A percentile compares a stretch with the other conserved stretches of the same genome.
phyloP scores from a whole-genome alignment of 306 rosid genomes.

The Malus sieversii region DNA sequence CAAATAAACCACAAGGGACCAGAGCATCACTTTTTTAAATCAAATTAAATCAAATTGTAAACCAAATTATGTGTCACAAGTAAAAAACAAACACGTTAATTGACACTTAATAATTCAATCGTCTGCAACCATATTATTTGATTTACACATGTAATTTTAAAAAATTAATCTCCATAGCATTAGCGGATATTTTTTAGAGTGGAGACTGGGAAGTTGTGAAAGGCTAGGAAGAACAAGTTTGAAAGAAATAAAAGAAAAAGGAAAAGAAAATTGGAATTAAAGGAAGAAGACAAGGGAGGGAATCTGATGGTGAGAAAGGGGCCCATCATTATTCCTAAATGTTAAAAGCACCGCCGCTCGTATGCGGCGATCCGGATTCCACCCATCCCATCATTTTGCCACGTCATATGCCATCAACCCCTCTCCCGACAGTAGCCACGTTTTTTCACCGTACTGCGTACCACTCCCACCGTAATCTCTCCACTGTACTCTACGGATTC shows the following conservation, averaged over 20 bases:
- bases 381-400: conserved; percentile 3
- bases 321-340: conserved; percentile 15
- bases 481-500: not conserved
- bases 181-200: not conserved
- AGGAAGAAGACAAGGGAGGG: conserved; percentile 1
- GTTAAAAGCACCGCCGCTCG: conserved; percentile 34
- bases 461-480: not conserved
- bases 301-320: conserved; percentile 19
- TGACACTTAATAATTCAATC: too few species aligned
- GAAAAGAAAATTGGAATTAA: not conserved
- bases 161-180: too few species aligned
- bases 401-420: conserved; percentile 28
- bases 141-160: too few species aligned
- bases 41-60: too few species aligned
- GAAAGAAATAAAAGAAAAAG: not conserved
- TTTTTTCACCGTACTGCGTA: not conserved
- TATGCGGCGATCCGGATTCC: conserved; percentile 59
- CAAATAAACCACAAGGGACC: not conserved
- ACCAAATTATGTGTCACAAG: too few species aligned
- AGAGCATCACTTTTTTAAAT: too few species aligned
- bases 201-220: not conserved
- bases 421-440: conserved; percentile 14
- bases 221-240: not conserved
- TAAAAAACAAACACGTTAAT: too few species aligned
- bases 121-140: too few species aligned